phyloP scores from a whole-genome alignment of 257 asterid genomes.

The Orobanche coerulescens region DNA sequence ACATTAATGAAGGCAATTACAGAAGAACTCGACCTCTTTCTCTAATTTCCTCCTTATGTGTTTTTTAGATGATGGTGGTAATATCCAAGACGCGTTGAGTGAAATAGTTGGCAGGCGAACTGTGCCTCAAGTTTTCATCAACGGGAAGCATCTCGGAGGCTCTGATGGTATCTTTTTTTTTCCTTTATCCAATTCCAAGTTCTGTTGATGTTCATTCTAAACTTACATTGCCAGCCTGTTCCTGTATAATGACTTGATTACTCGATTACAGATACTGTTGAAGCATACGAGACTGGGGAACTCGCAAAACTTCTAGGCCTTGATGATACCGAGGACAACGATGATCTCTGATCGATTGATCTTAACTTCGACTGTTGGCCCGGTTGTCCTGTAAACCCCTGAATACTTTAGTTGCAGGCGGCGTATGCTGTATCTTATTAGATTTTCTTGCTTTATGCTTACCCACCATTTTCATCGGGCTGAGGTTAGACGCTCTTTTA shows the following conservation, averaged over 20 bases:
- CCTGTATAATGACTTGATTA: neutral
- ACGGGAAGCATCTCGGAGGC: constrained; percentile 92
- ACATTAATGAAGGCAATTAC: neutral
- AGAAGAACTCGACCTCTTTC: neutral
- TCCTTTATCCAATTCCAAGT: neutral
- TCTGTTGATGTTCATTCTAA: neutral
- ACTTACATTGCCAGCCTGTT: neutral
- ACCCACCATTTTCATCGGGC: neutral
- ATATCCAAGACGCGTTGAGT: constrained; percentile 70
- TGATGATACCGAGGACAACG: constrained; percentile 22
- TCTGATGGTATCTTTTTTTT: constrained; percentile 61
- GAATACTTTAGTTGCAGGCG: neutral
- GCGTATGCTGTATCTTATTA: neutral
- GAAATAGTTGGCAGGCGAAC: constrained; percentile 67
- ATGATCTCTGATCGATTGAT: constrained; percentile 47
- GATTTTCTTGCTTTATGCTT: neutral
- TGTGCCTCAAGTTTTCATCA: constrained; percentile 84
- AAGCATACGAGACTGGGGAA: constrained; percentile 61
- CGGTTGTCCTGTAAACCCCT: neutral
- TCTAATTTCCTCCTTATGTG: neutral
- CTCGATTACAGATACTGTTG: constrained; percentile 54
- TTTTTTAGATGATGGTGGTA: constrained; percentile 61
- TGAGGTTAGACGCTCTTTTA: too few species aligned
- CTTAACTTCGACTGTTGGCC: constrained; percentile 1
- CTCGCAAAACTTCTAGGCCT: constrained; percentile 54